Evolutionary conservation across 2,329 filamentous ascomycete species (phyloP), one percentile per base, ranked within the genome.

Genomic region (Talaromyces albobiverticillius): DNA sequence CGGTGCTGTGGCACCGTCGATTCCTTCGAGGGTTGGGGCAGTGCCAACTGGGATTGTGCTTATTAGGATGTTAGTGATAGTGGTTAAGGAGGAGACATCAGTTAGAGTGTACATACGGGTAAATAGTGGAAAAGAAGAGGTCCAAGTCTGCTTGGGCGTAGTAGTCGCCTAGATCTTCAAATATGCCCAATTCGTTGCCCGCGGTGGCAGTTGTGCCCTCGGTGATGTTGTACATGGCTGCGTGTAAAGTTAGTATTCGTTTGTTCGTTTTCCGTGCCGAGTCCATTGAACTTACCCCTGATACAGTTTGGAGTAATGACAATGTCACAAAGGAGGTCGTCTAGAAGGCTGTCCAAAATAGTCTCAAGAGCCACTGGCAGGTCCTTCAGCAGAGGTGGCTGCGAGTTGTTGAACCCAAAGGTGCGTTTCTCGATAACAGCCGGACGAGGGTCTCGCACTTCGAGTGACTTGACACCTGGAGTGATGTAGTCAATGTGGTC

Each of bases 171-270:
- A 72, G 57, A 43, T 70, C 66, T 58, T 79, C 74, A 41, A 76
- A 76, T 22, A 80, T 76, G 45, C 72, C 76, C 38, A 73, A 63
- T 51, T 72, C 67, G 53, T 79, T 79, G 9, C 74, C 73, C 7
- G 63, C 36, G 3, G 59, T 59, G 26, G 65, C 60, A 11, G 65
- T 67, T 6, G 64, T 70, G 13, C 66, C 69, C 10, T 69, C 54
- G 4, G 73, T 69, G 51, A 79, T 71, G 59, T 74, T 73, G 60
- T 79, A 79, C 61, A 78, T 65, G 18, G 65, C 66, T 64, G 47
- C 55, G 5, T 48, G 23, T n/a, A n/a, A n/a, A 11, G 45, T 63
- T 46, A 61, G 51, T 23, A 32, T 14, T 20, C 25, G 3, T n/a
- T 26, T 8, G 18, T 14, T 13, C 10, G 5, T 10, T 10, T 29